Base-by-base conservation (phyloP, 2,329 filamentous ascomycete genomes). In the Cladosporium phlei region DNA sequence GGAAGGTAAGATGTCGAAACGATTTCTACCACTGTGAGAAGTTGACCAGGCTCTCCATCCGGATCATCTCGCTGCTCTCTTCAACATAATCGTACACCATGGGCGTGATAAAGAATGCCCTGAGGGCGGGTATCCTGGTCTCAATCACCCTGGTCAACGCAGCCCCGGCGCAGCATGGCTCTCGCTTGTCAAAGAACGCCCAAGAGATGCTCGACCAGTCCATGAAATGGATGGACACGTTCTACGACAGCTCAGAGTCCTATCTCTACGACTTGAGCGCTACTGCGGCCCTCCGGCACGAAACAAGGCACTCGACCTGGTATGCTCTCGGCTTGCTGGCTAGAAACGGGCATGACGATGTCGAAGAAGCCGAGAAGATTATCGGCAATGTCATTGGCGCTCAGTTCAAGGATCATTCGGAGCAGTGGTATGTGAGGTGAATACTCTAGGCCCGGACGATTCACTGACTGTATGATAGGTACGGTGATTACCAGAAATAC, bases 271-370 rank as follows among this genome's bases (percentile, higher is more conserved):
- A 74, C 34, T 69, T 76, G 29, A 63, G 69, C 47, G 64, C 51
- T n/a, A 34, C 67, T 2, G 58, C 67, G 7, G 74, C 76, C 0
- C 63, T 79, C 5, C 67, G 71, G 2, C 77, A 82, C 49, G 77
- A 80, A 34, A 82, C 77, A 0, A 69, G 78, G 44, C 73, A 70
- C 33, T 78, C 76, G 0, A 69, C 70, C 0, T 82, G 79, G 78
- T 82, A 82, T 58, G 76, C 77, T 0, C 66, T 76, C 4, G 79
- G 79, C 0, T 66, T 83, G 3, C 60, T 82, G 17, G 76, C 77
- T 11, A 68, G 79, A 2, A 78, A 82, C 53, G 49, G 72, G 11
- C 69, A 66, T 12, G 61, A 66, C 17, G 77, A 81, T 57, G 67
- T 68, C 3, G 55, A 61, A 1, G 69, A 78, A 49, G 78, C 78